Percentiles rank a stretch among this genome's conserved stretches.
Evolutionary conservation across 495 filamentous ascomycete species (phyloP).

Genomic region (Aspergillus cavernicola): DNA sequence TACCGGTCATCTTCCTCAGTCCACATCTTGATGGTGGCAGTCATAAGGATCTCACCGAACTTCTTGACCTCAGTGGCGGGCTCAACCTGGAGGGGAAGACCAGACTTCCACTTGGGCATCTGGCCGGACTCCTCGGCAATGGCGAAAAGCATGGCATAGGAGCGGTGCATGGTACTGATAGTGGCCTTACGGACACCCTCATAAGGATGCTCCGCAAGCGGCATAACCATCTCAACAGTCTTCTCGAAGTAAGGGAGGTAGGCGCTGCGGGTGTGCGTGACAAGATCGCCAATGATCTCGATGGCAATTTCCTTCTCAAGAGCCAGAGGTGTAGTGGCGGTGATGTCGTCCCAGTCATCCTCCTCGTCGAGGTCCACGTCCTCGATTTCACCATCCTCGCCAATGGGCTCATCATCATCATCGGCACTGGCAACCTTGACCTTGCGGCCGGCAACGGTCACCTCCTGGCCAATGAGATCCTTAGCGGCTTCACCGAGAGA

Average conservation of each 20-base stretch:
- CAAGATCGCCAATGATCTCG: conserved; percentile 89
- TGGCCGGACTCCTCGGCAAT: conserved; percentile 76
- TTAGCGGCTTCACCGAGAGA: conserved; percentile 72
- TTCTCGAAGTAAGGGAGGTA: conserved; percentile 88
- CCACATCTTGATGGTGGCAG: conserved; percentile 80
- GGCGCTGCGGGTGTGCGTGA: conserved; percentile 73
- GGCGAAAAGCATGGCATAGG: conserved; percentile 87
- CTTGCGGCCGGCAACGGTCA: conserved; percentile 77
- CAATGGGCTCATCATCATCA: conserved; percentile 49
- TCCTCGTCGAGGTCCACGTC: conserved; percentile 70
- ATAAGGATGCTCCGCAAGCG: conserved; percentile 80
- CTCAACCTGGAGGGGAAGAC: conserved; percentile 75
- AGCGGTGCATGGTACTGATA: conserved; percentile 85
- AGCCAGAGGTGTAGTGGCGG: conserved; percentile 77
- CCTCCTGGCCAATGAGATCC: conserved; percentile 71
- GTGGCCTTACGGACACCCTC: conserved; percentile 92
- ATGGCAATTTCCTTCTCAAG: conserved; percentile 97
- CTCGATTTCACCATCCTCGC: conserved; percentile 51
- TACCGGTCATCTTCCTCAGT: conserved; percentile 90
- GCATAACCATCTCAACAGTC: conserved; percentile 76
- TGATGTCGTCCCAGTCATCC: conserved; percentile 80
- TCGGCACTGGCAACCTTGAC: conserved; percentile 66
- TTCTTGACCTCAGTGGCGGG: conserved; percentile 74
- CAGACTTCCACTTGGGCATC: conserved; percentile 81
- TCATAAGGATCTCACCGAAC: conserved; percentile 82